phyloP scores from a whole-genome alignment of 805 yeast species.

The Candida andamanensis region DNA sequence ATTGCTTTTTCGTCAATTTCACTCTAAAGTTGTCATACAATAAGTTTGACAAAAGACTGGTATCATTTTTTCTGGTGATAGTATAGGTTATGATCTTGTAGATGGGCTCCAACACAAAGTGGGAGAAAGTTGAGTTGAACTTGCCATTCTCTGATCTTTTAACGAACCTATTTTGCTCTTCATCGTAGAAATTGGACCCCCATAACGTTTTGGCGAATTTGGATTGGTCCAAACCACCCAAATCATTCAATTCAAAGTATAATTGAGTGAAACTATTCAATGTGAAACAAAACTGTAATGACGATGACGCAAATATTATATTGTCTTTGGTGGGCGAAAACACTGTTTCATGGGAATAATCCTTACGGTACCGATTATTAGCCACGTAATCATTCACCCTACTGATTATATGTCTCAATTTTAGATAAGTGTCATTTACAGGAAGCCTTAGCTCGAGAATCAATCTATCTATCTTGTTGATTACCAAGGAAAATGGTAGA shows the following conservation, averaged over 20 bases:
- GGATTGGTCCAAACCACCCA: constrained; percentile 15
- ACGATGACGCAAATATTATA: constrained; percentile 70
- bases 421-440: constrained; percentile 66
- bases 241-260: constrained; percentile 25
- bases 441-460: constrained; percentile 74
- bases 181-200: constrained; percentile 65
- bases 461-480: constrained; percentile 85
- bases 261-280: constrained; percentile 56
- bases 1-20: constrained; percentile 32
- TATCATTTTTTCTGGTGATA: constrained; percentile 45
- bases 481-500: constrained; percentile 51
- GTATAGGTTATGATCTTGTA: constrained; percentile 68
- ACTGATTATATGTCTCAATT: constrained; percentile 56
- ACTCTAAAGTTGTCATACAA: constrained; percentile 48
- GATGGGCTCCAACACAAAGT: constrained; percentile 70
- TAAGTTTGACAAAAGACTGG: constrained; percentile 31
- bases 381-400: constrained; percentile 55
- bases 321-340: constrained; percentile 27
- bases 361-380: constrained; percentile 21
- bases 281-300: constrained; percentile 59
- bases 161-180: constrained; percentile 40
- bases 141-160: constrained; percentile 20
- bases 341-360: constrained; percentile 24
- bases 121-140: constrained; percentile 46
- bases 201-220: constrained; percentile 57